Conservation (phyloP, 148 eudicot species). For the Pharnaceum exiguum region DNA sequence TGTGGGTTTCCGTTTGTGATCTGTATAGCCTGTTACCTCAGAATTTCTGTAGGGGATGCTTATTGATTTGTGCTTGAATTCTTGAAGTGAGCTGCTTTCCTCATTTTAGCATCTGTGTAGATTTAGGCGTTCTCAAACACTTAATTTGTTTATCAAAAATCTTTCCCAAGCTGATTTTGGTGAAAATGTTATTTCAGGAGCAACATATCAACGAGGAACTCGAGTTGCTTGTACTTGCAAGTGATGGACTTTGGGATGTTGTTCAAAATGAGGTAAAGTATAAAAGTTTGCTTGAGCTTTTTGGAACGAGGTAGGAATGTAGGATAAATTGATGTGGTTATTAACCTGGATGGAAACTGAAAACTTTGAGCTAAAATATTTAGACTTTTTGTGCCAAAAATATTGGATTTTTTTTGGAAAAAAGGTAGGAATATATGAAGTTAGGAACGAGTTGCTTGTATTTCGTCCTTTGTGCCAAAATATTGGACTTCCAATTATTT, state of each 20-base stretch:
- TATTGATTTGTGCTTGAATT: background rate
- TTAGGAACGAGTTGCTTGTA: no score
- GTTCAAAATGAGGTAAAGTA: slow-evolving; percentile 77
- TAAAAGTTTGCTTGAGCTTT: background rate
- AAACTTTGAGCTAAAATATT: no score
- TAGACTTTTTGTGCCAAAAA: no score
- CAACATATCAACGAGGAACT: slow-evolving; percentile 59
- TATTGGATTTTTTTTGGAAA: no score
- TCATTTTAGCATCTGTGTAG: background rate
- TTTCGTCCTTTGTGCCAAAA: no score
- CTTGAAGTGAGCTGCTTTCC: background rate
- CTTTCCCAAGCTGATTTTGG: background rate
- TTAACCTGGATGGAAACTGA: no score
- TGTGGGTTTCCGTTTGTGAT: no score
- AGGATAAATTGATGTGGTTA: background rate
- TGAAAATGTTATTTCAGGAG: slow-evolving; percentile 56
- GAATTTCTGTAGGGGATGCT: no score
- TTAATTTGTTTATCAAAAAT: background rate
- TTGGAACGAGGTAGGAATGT: background rate
- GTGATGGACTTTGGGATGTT: slow-evolving; percentile 97
- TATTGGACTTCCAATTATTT: no score
- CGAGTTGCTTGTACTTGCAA: slow-evolving; percentile 88
- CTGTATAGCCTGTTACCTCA: no score
- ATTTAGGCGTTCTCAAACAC: background rate
- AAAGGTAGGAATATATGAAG: no score